These are phyloP conservation scores for Penicillium sp. DNA, from an alignment of 2,329 filamentous ascomycete genomes.

Conservation along the genomic window DNA sequence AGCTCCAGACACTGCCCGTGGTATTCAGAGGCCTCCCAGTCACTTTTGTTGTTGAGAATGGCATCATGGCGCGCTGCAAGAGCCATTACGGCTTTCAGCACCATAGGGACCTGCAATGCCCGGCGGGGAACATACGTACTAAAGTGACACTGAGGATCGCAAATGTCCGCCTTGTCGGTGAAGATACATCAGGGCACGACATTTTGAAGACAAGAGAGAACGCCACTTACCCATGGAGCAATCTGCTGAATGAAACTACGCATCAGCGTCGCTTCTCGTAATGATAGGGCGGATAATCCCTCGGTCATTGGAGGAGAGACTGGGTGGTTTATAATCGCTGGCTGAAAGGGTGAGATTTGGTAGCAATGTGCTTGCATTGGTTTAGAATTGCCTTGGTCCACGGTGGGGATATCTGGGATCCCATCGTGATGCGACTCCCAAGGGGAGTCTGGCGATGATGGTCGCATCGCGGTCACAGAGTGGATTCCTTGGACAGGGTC, in stretches of 20 bases:
- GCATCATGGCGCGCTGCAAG: slow-evolving; percentile 51
- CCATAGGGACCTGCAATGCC: slow-evolving; percentile 50
- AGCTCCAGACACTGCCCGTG: slow-evolving; percentile 51
- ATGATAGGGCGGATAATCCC: slow-evolving; percentile 20
- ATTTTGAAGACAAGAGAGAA: background rate
- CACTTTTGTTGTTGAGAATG: slow-evolving; percentile 40
- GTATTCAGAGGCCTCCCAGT: slow-evolving; percentile 49
- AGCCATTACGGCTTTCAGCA: slow-evolving; percentile 51
- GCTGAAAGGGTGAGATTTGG: background rate
- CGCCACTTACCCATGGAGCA: slow-evolving; percentile 34
- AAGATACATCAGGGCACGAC: slow-evolving; percentile 1
- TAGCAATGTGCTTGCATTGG: background rate
- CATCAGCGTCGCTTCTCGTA: slow-evolving; percentile 38
- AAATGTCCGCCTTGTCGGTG: slow-evolving; percentile 34
- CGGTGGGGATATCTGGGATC: background rate
- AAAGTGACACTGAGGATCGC: slow-evolving; percentile 44
- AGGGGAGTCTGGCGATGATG: background rate
- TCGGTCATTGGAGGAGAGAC: slow-evolving; percentile 12
- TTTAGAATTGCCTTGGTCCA: background rate
- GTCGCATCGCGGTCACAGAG: background rate
- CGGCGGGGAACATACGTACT: slow-evolving; percentile 51
- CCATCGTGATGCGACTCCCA: background rate
- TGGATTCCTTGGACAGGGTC: background rate
- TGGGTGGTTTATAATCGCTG: slow-evolving; percentile 11
- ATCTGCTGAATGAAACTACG: slow-evolving; percentile 39